phyloP scores from a whole-genome alignment of 345 rosid species.

The Turnera subulata region DNA sequence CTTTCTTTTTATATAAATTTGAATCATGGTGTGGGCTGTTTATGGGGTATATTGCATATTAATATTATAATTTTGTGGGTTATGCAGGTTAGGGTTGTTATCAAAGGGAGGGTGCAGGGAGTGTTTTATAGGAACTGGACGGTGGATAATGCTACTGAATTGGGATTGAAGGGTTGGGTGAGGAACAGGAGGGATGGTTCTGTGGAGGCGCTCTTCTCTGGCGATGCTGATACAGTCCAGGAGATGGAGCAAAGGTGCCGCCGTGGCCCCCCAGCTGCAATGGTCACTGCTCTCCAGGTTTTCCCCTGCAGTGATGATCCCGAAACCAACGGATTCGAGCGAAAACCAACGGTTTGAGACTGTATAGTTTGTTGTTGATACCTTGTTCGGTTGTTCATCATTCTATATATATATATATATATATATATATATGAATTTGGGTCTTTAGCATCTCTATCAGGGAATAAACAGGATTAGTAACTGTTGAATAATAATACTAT shows the following conservation, averaged over 20 bases:
- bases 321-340: constrained; percentile 56
- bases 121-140: constrained; percentile 93
- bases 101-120: constrained; percentile 89
- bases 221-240: constrained; percentile 49
- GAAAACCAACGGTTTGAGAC: constrained; percentile 62
- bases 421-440: not conserved
- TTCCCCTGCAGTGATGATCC: constrained; percentile 68
- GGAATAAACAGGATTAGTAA: not conserved
- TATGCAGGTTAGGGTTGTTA: constrained; percentile 58
- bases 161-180: constrained; percentile 91
- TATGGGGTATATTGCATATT: not conserved
- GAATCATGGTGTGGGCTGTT: not conserved
- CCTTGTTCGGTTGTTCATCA: too few relatives aligned
- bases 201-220: constrained; percentile 83
- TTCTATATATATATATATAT: too few relatives aligned
- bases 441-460: not conserved
- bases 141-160: constrained; percentile 59
- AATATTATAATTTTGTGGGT: not conserved
- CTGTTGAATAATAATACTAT: too few relatives aligned
- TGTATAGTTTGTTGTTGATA: too few relatives aligned
- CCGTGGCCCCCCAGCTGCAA: constrained; percentile 71
- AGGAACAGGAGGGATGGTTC: constrained; percentile 84
- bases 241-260: constrained; percentile 92
- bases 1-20: not conserved
- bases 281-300: constrained; percentile 69